Evolutionary conservation across 768 basidiomycete genomes (phyloP), one percentile per base, ranked within the genome.

Genomic region (Lyophyllum semitale): DNA sequence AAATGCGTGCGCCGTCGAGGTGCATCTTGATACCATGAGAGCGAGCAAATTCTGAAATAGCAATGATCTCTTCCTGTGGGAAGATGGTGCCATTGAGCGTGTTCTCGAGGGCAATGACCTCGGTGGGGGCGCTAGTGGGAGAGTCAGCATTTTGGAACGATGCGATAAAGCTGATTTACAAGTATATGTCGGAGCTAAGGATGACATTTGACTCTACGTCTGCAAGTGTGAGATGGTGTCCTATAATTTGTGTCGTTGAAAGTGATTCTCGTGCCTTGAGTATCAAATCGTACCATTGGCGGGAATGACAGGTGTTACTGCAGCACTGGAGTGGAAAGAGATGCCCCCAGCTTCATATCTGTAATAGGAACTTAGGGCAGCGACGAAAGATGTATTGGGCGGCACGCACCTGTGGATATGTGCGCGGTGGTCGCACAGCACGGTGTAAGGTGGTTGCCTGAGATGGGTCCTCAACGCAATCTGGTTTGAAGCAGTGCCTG

Each of bases 61-160:
- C 84, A 42, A 89, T 72, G 46, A 95, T 81, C 63, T 96, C 95
- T 8, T 87, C 81, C 63, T 98, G 95, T 2, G 96, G 95, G 56
- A 95, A 84, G 59, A 99, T 89, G 38, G 87, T 91, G 23, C 96
- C 96, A 51, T 91, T 87, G 32, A 99, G 80, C 1, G 96, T 97
- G 69, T 99, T 99, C 73, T 99, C 96, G 2, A 98, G 74, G 7
- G 87, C 84, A 57, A 98, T 85, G 40, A 98, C 73, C 61, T 85
- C 80, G 0, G 96, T 98, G 3, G 92, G 91, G 4, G 92, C 88
- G 59, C 86, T 89, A 63, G 67, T 67, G 32, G 4, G 27, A 15
- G 41, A 65, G 47, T 63, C 54, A 17, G 46, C n/a, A n/a, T n/a
- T n/a, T n/a, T n/a, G n/a, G n/a, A n/a, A n/a, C n/a, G n/a, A 25